These are phyloP conservation scores for Tricholoma bakamatsutake DNA, from an alignment of 768 basidiomycete species.

Conservation along the genomic window DNA sequence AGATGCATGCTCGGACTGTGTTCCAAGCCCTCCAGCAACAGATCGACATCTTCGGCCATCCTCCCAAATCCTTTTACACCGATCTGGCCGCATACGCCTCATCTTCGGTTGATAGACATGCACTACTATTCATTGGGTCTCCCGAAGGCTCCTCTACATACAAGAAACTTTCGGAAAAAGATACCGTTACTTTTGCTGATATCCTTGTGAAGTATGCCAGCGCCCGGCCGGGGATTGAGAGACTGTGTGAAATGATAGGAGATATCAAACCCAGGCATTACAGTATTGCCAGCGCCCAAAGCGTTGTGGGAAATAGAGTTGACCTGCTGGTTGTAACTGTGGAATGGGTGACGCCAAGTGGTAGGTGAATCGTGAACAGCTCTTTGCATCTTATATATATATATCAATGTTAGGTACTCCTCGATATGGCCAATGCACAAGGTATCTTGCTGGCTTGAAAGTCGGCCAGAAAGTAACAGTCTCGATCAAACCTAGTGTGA, in stretches of 20 bases:
- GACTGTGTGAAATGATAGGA: slow-evolving; percentile 81
- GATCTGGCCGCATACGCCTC: slow-evolving; percentile 78
- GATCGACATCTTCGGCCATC: slow-evolving; percentile 92
- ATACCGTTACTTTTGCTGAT: slow-evolving; percentile 92
- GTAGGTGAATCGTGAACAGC: slow-evolving; percentile 36
- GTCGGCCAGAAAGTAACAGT: slow-evolving; percentile 93
- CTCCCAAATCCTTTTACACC: slow-evolving; percentile 93
- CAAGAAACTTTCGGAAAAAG: slow-evolving; percentile 93
- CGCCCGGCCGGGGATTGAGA: slow-evolving; percentile 79
- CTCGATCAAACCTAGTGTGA: slow-evolving; percentile 97
- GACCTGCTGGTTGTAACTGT: slow-evolving; percentile 95
- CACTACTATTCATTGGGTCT: slow-evolving; percentile 88
- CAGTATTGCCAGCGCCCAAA: slow-evolving; percentile 94
- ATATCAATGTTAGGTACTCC: slow-evolving; percentile 44
- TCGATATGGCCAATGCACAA: slow-evolving; percentile 92
- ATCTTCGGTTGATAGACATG: slow-evolving; percentile 60
- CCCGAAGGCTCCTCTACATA: slow-evolving; percentile 89
- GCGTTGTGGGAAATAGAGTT: slow-evolving; percentile 90
- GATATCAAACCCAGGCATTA: slow-evolving; percentile 98
- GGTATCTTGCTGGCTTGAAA: slow-evolving; percentile 82
- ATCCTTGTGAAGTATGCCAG: slow-evolving; percentile 70
- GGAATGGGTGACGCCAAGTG: slow-evolving; percentile 83
- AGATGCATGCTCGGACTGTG: slow-evolving; percentile 88
- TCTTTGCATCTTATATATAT: slow-evolving; percentile 2
- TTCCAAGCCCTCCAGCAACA: slow-evolving; percentile 96